A percentile compares a stretch with the other conserved stretches of the same genome.
Conservation (phyloP, 495 filamentous ascomycete species). For the Margaritispora aquatica region DNA sequence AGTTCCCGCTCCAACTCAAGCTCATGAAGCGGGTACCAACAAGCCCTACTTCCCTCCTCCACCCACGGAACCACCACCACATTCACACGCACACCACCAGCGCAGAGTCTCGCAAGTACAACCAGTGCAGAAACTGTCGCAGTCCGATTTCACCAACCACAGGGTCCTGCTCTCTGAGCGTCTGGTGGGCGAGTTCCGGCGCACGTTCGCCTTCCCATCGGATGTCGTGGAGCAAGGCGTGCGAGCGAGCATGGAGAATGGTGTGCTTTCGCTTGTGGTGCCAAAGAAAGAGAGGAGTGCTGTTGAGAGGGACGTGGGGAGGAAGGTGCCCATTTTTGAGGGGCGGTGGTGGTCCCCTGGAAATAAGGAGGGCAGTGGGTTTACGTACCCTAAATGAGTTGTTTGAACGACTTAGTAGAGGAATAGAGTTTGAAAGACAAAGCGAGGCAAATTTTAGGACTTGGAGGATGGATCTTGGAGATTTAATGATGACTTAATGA, state of each 20-base stretch:
- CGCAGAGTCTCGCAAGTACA: neutral
- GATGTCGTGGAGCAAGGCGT: conserved; percentile 11
- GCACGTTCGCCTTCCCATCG: conserved; percentile 13
- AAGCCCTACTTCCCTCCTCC: neutral
- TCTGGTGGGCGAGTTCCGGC: conserved; percentile 14
- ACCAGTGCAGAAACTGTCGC: neutral
- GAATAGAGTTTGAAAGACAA: too few species aligned
- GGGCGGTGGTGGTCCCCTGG: conserved; percentile 2
- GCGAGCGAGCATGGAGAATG: conserved; percentile 11
- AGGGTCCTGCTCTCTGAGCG: conserved; percentile 8
- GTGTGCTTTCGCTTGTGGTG: conserved; percentile 10
- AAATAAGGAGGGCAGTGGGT: conserved; percentile 2
- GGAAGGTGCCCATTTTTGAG: neutral
- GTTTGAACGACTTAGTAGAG: too few species aligned
- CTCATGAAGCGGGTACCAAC: too few species aligned
- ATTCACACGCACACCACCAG: neutral
- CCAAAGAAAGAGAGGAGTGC: conserved; percentile 7
- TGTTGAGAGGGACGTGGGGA: neutral
- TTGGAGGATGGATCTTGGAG: too few species aligned
- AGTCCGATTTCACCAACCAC: neutral
- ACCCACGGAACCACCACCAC: neutral
- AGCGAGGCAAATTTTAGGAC: too few species aligned
- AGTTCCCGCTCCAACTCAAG: too few species aligned
- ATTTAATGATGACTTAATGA: too few species aligned
- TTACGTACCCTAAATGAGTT: conserved; percentile 4